Base-by-base conservation (phyloP, 371 early-diverging fungal genomes). In the Circinella minor region DNA sequence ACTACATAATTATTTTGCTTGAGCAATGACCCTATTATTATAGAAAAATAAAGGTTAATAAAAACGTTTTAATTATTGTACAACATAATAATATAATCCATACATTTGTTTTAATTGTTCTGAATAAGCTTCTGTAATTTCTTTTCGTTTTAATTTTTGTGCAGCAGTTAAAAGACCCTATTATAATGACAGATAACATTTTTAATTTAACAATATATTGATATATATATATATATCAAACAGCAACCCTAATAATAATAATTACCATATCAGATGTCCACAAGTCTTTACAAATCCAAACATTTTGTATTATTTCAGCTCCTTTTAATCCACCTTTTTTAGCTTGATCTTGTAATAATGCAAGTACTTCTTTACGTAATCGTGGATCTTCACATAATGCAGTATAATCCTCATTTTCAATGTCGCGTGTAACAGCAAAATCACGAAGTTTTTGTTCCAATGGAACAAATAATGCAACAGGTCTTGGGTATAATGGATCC, bases 101-200 rank as follows among this genome's bases (percentile, higher is more conserved):
- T 90, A 94, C 84, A 91, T 87, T 20, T 66, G 77, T 51, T 89
- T 85, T 64, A 98, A 84, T 57, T 91, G 77, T 4, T 63, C 59
- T 66, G 82, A 77, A 78, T 91, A 95, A 36, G 76, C 72, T 49
- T 88, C 78, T 66, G 88, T 81, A 57, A 97, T 88, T 48, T 89
- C 92, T 63, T 86, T 87, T 67, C 99, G 90, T 82, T 96, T 95
- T 46, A 97, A 77, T 81, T 99, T 99, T 79, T 92, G 93, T 15
- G 98, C 95, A 27, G 98, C 96, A 9, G 99, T 98, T 83, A 95
- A 78, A 65, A 91, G 62, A 60, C 88, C 85, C 80, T 84, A 79
- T 43, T 43, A 43, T 1, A 43, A 43, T 9, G 3, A 43, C 43
- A 43, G 3, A 27, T 27, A 27, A 27, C 27, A 27, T 1, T 27